Evolutionary conservation across 345 rosid species (phyloP).

Genomic region (Rhizophora apiculata): DNA sequence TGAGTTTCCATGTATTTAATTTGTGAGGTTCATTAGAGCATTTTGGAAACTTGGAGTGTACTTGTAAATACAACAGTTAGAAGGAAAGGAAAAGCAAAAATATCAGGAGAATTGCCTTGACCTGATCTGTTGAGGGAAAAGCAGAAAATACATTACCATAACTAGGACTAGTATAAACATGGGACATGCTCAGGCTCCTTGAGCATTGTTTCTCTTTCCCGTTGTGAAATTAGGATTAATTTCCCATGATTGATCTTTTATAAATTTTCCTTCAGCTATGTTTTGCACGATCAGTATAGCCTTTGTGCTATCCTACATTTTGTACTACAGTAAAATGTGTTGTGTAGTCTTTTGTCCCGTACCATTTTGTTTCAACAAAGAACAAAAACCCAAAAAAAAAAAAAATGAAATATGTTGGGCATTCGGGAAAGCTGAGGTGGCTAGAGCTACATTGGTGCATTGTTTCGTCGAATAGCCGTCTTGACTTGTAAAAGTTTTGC

Average conservation of each 20-base stretch:
- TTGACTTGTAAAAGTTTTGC: neutral
- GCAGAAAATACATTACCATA: too few relatives aligned
- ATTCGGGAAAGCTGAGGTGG: neutral
- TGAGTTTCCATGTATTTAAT: neutral
- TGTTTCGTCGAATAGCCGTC: neutral
- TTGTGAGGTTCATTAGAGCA: constrained; percentile 9
- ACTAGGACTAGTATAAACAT: too few relatives aligned
- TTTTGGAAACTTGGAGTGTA: constrained; percentile 10
- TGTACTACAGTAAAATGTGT: too few relatives aligned
- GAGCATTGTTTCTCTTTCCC: too few relatives aligned
- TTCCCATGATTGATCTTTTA: too few relatives aligned
- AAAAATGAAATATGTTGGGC: neutral
- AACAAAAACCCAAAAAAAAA: neutral
- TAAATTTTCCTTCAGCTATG: too few relatives aligned
- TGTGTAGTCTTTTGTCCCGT: too few relatives aligned
- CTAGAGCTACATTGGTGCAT: neutral
- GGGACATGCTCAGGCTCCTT: too few relatives aligned
- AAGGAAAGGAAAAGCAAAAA: neutral
- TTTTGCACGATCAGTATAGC: too few relatives aligned
- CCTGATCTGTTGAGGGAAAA: neutral
- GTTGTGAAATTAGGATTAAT: too few relatives aligned
- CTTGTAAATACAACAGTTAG: constrained; percentile 19
- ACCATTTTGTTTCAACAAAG: too few relatives aligned
- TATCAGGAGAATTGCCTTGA: neutral
- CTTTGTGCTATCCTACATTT: too few relatives aligned